Base-by-base conservation (phyloP, 2,329 filamentous ascomycete species). In the Hypoxylon sp. region DNA sequence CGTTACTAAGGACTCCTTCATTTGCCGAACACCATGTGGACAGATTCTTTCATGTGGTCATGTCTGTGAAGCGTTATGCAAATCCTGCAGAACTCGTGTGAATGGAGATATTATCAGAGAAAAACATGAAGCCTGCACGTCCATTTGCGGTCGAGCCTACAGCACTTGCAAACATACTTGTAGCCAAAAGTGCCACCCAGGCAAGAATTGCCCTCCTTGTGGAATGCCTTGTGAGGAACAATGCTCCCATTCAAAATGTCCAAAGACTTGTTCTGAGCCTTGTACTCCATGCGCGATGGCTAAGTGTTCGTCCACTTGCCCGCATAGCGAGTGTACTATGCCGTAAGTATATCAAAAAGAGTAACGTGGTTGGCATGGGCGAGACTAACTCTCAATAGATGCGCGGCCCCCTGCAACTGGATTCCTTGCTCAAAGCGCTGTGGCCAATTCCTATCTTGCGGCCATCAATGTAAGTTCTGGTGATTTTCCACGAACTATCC, bases 151-250 rank as follows among this genome's bases (percentile, higher is more conserved):
- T 3, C 81, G 87, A 3, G 74, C 74, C 0, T 87, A 84, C 70
- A 81, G 77, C 0, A 85, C 84, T 0, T 93, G 90, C 74, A 80
- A 78, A 11, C 90, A 93, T 69, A 73, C 67, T 1, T 92, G 90
- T 74, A 31, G 19, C 0, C 63, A 71, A 2, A 11, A 42, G 0
- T 93, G 90, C 63, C 90, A 93, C 71, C 80, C 76, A 0, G 81
- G 79, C 0, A 67, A 76, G 19, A 70, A 75, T 0, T 91, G 88
- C 67, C 76, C 76, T 0, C 82, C 83, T 0, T 91, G 88, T 73
- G 10, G 66, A 0, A 68, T 74, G 10, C 77, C 77, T 0, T 92
- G 90, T 70, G 84, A 89, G 33, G 83, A 86, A 5, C 77, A 78
- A 6, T 92, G 89, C 76, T 79, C 74, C 22, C 88, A 90, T 75